Evolutionary conservation across 208 protist species (phyloP).

Genomic region (Leishmania lainsoni): DNA sequence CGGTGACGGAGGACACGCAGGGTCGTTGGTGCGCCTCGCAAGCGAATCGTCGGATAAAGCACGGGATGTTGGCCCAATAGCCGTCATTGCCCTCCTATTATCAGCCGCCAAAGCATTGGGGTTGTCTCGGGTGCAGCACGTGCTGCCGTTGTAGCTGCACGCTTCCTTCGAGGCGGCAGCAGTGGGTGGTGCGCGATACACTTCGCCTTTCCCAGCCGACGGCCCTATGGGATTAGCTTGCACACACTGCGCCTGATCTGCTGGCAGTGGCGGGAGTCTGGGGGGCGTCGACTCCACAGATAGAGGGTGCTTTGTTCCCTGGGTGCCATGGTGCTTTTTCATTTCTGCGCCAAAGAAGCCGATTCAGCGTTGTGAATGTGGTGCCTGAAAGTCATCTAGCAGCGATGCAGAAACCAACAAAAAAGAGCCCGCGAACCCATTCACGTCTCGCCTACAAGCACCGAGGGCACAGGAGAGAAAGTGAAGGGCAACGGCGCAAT

Average conservation of each 20-base stretch:
- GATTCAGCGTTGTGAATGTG: background rate
- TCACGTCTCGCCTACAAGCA: background rate
- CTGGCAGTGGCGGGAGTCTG: background rate
- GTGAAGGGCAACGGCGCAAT: background rate
- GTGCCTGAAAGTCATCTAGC: background rate
- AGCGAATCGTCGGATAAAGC: background rate
- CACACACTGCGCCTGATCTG: background rate
- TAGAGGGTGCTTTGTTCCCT: background rate
- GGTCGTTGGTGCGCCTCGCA: background rate
- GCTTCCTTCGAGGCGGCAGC: background rate
- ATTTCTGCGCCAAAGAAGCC: background rate
- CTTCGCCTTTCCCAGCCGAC: too few relatives aligned
- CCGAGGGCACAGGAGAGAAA: background rate
- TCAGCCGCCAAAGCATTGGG: background rate
- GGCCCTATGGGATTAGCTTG: background rate
- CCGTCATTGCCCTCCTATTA: background rate
- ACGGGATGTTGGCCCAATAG: background rate
- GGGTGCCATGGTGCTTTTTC: background rate
- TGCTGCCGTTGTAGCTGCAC: background rate
- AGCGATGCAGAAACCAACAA: background rate
- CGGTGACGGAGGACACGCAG: background rate
- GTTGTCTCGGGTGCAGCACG: background rate
- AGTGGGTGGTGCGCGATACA: background rate
- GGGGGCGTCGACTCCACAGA: background rate
- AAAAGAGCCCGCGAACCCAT: background rate